Evolutionary conservation across 306 rosid genomes (phyloP), one percentile per base, ranked within the genome.

Genomic region (Cicer arietinum): DNA sequence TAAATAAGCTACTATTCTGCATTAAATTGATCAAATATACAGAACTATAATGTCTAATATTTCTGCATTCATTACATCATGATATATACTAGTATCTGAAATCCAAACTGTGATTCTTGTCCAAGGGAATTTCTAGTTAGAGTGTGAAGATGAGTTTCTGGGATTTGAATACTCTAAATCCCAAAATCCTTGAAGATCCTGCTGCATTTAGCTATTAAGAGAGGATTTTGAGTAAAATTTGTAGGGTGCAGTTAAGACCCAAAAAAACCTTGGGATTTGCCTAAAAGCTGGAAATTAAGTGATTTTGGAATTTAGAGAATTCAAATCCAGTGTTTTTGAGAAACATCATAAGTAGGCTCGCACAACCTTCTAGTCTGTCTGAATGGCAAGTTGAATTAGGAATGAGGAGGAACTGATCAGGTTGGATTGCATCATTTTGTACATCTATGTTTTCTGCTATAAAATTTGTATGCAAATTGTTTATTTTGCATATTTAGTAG

Each of bases 351-450:
- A 47, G 70, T 12, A 46, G 59, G 22, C 39, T 12, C 16, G n/a
- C 39, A 18, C 16, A 45, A 25, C 42, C 67, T 56, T 45, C 50
- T 50, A 50, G 56, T 65, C 48, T 66, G 12, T 40, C 66, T 57
- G 59, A 54, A 67, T 25, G 39, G 13, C 41, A 9, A 54, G 25
- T 66, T 54, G 53, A 37, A 62, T 13, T 64, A 7, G 42, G 71
- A 75, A 51, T 39, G 30, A 22, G 30, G 25, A 40, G 48, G 59
- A 67, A 45, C 51, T 59, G 16, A 20, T 58, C 58, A 45, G 61
- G 13, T 44, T 57, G 69, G 80, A 57, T 69, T 77, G 60, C 81
- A 17, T 57, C 42, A 45, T 68, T 41, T 25, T 45, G 51, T 56
- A 30, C 43, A 65, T 51, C 44, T 42, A 13, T 54, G 16, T 42